A percentile compares a stretch with the other conserved stretches of the same genome.
phyloP scores from a whole-genome alignment of 768 basidiomycete species.

The Russula compacta region DNA sequence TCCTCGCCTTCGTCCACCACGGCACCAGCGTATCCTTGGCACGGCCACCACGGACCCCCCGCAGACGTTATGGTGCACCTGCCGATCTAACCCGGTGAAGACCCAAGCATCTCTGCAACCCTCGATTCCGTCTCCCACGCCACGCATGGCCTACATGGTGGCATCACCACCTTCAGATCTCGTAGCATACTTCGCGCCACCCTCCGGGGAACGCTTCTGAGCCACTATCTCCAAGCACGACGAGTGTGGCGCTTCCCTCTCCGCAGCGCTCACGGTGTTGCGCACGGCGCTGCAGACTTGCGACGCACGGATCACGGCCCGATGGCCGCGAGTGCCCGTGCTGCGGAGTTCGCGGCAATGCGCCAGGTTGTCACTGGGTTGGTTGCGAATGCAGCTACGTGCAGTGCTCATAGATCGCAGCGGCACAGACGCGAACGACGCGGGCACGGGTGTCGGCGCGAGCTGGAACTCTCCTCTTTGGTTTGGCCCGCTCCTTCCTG shows the following conservation, averaged over 20 bases:
- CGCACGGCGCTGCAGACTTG: conserved; percentile 14
- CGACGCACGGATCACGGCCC: conserved; percentile 16
- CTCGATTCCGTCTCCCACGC: background rate
- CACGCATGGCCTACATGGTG: background rate
- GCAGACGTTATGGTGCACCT: conserved; percentile 5
- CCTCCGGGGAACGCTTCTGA: background rate
- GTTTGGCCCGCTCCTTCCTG: conserved; percentile 1
- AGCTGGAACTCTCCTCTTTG: background rate
- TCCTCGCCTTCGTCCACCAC: background rate
- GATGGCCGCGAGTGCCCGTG: conserved; percentile 12
- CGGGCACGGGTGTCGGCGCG: background rate
- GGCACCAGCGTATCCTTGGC: background rate
- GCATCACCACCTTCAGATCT: conserved; percentile 7
- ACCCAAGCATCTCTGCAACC: background rate
- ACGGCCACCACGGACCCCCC: background rate
- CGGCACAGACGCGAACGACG: background rate
- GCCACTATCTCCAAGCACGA: background rate
- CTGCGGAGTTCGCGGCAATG: conserved; percentile 17
- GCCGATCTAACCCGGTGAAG: background rate
- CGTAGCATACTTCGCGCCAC: conserved; percentile 18
- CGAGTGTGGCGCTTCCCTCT: background rate
- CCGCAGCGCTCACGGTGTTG: conserved; percentile 4
- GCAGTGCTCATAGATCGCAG: conserved; percentile 19
- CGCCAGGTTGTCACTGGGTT: conserved; percentile 18
- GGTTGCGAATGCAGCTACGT: conserved; percentile 18